Percentiles rank a stretch among this genome's conserved stretches.
Evolutionary conservation across 1,284 basidiomycete species (phyloP).

Genomic region (Naganishia liquefaciens): DNA sequence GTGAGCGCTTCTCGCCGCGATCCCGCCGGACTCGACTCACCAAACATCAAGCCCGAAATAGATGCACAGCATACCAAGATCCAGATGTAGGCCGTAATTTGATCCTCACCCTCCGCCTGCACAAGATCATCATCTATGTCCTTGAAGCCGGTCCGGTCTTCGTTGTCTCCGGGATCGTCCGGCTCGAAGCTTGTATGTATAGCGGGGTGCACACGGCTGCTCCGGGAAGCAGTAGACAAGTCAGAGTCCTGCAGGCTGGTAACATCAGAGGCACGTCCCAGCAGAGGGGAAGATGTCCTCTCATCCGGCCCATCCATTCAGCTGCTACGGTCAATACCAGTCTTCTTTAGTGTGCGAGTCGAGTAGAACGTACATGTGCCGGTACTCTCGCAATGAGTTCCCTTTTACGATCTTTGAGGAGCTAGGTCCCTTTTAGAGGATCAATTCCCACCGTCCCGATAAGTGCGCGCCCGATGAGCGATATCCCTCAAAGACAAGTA

Average conservation of each 20-base stretch:
- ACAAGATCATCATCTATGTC: background rate
- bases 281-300: too few relatives aligned
- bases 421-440: too few relatives aligned
- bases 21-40: conserved; percentile 39
- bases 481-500: background rate
- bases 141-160: background rate
- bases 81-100: background rate
- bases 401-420: too few relatives aligned
- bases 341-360: too few relatives aligned
- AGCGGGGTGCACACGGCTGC: background rate
- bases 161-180: background rate
- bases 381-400: too few relatives aligned
- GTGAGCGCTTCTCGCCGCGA: background rate
- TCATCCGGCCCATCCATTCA: too few relatives aligned
- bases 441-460: too few relatives aligned
- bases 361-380: too few relatives aligned
- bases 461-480: background rate
- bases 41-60: conserved; percentile 75
- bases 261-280: too few relatives aligned
- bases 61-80: conserved; percentile 19
- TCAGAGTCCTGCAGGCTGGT: too few relatives aligned
- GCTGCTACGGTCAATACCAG: too few relatives aligned
- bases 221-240: too few relatives aligned
- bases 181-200: background rate
- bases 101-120: background rate